Percentiles rank a stretch among this genome's conserved stretches.
Evolutionary conservation across 2,329 filamentous ascomycete genomes (phyloP).

Genomic region (Alternaria sp.): DNA sequence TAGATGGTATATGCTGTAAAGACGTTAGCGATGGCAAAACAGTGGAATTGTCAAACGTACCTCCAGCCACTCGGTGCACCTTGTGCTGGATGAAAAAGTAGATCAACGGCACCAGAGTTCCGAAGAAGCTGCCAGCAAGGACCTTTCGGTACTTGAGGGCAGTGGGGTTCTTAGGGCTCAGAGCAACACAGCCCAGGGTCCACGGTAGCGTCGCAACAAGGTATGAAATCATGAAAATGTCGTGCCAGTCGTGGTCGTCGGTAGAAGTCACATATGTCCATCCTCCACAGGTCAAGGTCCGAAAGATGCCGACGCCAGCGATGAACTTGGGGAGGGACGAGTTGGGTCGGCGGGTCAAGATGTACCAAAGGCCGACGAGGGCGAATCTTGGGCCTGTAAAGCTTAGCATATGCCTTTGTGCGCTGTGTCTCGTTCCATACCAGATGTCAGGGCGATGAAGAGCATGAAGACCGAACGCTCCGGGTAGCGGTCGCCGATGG

Average conservation of each 20-base stretch:
- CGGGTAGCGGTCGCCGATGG: conserved; percentile 95
- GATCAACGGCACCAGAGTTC: conserved; percentile 84
- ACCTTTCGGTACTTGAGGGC: conserved; percentile 90
- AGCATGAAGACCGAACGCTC: conserved; percentile 97
- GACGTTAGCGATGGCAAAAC: conserved; percentile 26
- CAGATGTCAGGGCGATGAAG: conserved; percentile 95
- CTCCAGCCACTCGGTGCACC: conserved; percentile 89
- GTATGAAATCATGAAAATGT: conserved; percentile 99
- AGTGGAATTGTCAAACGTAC: conserved; percentile 60
- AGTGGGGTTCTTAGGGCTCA: conserved; percentile 82
- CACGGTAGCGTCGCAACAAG: conserved; percentile 92
- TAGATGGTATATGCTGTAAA: conserved; percentile 89
- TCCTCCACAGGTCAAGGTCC: conserved; percentile 91
- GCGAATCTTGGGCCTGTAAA: conserved; percentile 84
- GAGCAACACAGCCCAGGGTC: conserved; percentile 86
- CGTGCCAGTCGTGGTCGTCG: conserved; percentile 97
- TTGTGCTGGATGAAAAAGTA: conserved; percentile 99
- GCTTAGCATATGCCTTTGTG: conserved; percentile 12
- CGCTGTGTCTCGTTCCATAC: conserved; percentile 50
- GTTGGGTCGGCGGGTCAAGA: conserved; percentile 79
- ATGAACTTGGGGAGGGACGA: conserved; percentile 81
- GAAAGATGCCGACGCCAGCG: conserved; percentile 78
- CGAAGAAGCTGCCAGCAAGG: conserved; percentile 84
- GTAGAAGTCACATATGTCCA: conserved; percentile 99
- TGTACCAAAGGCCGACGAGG: conserved; percentile 89